Percentiles rank a stretch among this genome's conserved stretches.
These are phyloP conservation scores for Aspergillus amoenus DNA, from an alignment of 2,329 filamentous ascomycete species.

Conservation along the genomic window DNA sequence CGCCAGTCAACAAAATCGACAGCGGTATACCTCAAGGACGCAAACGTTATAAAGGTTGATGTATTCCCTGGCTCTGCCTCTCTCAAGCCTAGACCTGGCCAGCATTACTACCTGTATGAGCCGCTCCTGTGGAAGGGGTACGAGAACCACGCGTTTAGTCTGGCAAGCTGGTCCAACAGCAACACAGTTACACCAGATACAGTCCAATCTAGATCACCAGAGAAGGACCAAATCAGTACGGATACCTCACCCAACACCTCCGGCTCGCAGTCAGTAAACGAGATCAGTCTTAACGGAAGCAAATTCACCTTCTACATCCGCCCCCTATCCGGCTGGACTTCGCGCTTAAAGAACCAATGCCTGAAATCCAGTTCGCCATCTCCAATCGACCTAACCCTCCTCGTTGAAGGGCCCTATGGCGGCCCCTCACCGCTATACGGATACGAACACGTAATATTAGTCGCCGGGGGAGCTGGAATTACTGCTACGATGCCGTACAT, in stretches of 20 bases:
- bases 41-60: not conserved
- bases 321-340: not conserved
- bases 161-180: not conserved
- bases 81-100: constrained; percentile 26
- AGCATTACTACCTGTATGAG: constrained; percentile 51
- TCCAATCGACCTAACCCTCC: not conserved
- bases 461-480: not conserved
- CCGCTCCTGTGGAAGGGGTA: constrained; percentile 40
- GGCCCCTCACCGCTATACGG: not conserved
- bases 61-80: not conserved
- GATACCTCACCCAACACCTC: too few species aligned
- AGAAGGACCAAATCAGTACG: not conserved
- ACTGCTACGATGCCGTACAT: not conserved
- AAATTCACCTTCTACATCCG: not conserved
- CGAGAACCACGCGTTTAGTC: constrained; percentile 51
- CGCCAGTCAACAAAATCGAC: not conserved
- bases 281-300: too few species aligned
- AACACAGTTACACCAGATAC: not conserved
- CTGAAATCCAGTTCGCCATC: not conserved
- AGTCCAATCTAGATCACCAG: too few species aligned
- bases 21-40: not conserved
- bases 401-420: not conserved
- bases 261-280: too few species aligned
- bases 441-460: not conserved
- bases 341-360: not conserved